These are phyloP conservation scores for Bassia scoparia DNA, from an alignment of 148 eudicot genomes.

Conservation along the genomic window DNA sequence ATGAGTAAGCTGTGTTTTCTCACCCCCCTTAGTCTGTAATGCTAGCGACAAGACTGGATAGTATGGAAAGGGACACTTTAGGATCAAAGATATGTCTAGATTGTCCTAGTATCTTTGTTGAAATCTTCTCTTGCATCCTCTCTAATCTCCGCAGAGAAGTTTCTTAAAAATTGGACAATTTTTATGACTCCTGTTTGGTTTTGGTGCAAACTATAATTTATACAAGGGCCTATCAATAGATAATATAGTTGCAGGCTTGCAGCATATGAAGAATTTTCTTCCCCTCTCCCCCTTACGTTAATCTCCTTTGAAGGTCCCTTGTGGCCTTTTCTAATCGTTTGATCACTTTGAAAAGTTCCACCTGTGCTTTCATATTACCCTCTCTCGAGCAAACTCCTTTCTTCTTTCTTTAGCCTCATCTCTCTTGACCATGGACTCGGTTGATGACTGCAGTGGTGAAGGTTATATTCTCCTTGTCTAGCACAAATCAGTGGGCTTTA, in stretches of 20 bases:
- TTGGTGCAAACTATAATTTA: neutral
- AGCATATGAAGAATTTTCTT: neutral
- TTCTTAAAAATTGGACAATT: neutral
- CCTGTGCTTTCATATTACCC: neutral
- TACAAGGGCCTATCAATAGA: neutral
- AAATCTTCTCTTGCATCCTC: neutral
- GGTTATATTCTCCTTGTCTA: neutral
- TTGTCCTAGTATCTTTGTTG: neutral
- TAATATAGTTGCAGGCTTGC: too few relatives aligned
- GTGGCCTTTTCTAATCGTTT: neutral
- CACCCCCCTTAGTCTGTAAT: neutral
- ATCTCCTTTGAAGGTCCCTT: neutral
- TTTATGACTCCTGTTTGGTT: neutral
- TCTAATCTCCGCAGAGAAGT: neutral
- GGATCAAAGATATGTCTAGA: neutral
- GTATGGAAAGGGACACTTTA: neutral
- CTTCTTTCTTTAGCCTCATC: neutral
- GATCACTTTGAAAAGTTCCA: neutral
- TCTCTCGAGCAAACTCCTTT: neutral
- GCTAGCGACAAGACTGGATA: neutral
- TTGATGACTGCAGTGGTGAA: neutral
- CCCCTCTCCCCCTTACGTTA: neutral
- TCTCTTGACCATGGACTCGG: neutral
- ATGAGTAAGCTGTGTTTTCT: too few relatives aligned
- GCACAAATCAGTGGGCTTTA: neutral